Evolutionary conservation across 306 rosid species (phyloP), one percentile per base, ranked within the genome.

Genomic region (Cicer arietinum): DNA sequence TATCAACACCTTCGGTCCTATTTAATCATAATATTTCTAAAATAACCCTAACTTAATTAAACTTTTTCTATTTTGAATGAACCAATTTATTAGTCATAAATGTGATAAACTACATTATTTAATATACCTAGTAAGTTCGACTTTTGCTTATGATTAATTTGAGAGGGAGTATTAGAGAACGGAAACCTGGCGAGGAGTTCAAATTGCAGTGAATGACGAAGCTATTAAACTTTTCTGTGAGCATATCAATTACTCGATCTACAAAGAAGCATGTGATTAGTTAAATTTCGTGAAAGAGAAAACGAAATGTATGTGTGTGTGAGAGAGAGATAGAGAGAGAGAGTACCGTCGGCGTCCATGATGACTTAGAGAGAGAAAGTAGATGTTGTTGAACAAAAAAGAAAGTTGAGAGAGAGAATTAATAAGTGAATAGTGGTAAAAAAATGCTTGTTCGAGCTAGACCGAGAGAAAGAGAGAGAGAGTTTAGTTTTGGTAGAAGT

Each of bases 341-440:
- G 69, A 81, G 18, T 66, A 90, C 90, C 93, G 0, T 30, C 37
- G 37, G 37, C 37, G 37, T 87, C 88, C 97, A 88, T 88, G 77
- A 69, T 30, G 37, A 30, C 37, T 30, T 30, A 30, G 77, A 74
- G 73, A 52, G 30, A 72, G 46, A 53, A 68, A 3, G 65, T 10
- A 25, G 42, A 62, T 64, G 42, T 71, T 67, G 57, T 71, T 67
- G 62, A 54, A 60, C 44, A 42, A 17, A 10, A 10, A 18, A 30
- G 42, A 45, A 11, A 43, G 30, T 45, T 5, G 5, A 30, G 41
- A 42, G 67, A 80, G 37, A 13, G 17, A 11, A 82, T 53, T 56
- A 6, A 30, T 30, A 30, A 30, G 37, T 30, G 37, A 30, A 30
- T 30, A 30, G 37, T 30, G 4, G 6, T 30, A 30, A 30, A 37